Evolutionary conservation across 176 grass and related monocot genomes (phyloP), one percentile per base, ranked within the genome.

Genomic region (Pontederia crassipes): DNA sequence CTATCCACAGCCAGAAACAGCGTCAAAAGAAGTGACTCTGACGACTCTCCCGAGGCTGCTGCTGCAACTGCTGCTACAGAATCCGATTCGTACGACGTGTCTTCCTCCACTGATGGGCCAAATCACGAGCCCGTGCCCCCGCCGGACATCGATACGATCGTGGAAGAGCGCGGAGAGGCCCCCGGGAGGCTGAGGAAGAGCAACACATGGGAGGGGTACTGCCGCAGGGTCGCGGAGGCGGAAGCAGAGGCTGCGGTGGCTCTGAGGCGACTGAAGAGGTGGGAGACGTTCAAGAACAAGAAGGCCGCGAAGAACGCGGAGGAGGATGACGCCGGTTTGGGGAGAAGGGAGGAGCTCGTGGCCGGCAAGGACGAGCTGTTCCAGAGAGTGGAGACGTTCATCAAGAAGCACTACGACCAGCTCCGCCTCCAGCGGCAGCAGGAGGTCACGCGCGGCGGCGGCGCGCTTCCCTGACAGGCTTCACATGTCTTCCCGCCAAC

Each of bases 331-430:
- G 12, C 48, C 5, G 72, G 79, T 26, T 76, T 26, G 72, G 66
- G 72, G 28, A 57, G 15, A 14, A 66, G 59, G 45, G 59, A 53
- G 0, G 28, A 27, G 40, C 59, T 69, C 11, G 72, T 49, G 40
- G 69, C 76, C 46, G 49, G 52, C 0, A 29, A 45, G 8, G 79
- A 71, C 12, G 79, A 82, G 59, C 27, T 82, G 55, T 72, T 74
- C 64, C 15, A 58, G n/a, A 72, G 74, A 1, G 68, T 69, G 17
- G 79, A 82, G 18, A 71, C 52, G 54, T 60, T 82, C 46, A 82
- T 82, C 48, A 82, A 60, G 54, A 66, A 65, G 27, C 79, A 76
- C 1, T 48, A 67, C 53, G 69, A 82, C 45, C 10, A 59, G 59
- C 73, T 72, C 17, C 59, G 11, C 17, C 45, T 82, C 10, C 72